Evolutionary conservation across 192 early-diverging fungal genomes (phyloP).

Genomic region (Coemansia sp.): DNA sequence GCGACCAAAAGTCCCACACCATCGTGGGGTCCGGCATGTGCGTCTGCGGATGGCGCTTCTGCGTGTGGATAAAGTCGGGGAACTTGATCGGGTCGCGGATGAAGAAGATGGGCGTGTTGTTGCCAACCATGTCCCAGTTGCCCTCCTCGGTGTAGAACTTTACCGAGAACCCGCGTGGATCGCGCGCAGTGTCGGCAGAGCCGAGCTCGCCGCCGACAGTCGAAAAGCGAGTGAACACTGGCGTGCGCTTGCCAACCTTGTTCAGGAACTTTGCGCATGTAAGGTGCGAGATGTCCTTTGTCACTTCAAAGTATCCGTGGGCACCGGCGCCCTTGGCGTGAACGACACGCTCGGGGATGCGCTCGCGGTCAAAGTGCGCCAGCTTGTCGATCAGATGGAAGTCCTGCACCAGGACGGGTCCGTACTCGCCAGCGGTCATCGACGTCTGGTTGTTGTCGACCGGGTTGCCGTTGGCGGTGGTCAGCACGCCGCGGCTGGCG

Average conservation of each 20-base stretch:
- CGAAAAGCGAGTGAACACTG: slow-evolving; percentile 77
- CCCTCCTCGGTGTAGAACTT: slow-evolving; percentile 89
- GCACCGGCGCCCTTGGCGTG: slow-evolving; percentile 85
- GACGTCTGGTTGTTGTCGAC: slow-evolving; percentile 76
- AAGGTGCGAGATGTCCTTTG: slow-evolving; percentile 65
- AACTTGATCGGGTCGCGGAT: slow-evolving; percentile 78
- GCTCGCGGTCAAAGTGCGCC: slow-evolving; percentile 81
- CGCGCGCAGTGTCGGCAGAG: slow-evolving; percentile 72
- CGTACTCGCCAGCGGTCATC: slow-evolving; percentile 64
- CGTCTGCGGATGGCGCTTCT: slow-evolving; percentile 79
- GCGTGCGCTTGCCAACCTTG: slow-evolving; percentile 73
- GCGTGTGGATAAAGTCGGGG: slow-evolving; percentile 82
- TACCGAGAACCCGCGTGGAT: slow-evolving; percentile 79
- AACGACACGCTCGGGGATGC: slow-evolving; percentile 84
- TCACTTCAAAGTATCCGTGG: slow-evolving; percentile 80
- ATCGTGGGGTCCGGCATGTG: slow-evolving; percentile 68
- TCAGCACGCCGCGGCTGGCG: slow-evolving; percentile 49
- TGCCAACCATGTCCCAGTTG: slow-evolving; percentile 86
- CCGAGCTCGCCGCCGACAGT: slow-evolving; percentile 77
- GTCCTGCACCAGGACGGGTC: slow-evolving; percentile 71
- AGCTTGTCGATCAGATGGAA: slow-evolving; percentile 78
- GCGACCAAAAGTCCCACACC: slow-evolving; percentile 80
- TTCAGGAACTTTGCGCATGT: slow-evolving; percentile 74
- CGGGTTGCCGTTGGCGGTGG: slow-evolving; percentile 66
- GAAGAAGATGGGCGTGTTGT: slow-evolving; percentile 84